Base-by-base conservation (phyloP, 768 basidiomycete genomes). In the Lepiota brunneoincarnata region DNA sequence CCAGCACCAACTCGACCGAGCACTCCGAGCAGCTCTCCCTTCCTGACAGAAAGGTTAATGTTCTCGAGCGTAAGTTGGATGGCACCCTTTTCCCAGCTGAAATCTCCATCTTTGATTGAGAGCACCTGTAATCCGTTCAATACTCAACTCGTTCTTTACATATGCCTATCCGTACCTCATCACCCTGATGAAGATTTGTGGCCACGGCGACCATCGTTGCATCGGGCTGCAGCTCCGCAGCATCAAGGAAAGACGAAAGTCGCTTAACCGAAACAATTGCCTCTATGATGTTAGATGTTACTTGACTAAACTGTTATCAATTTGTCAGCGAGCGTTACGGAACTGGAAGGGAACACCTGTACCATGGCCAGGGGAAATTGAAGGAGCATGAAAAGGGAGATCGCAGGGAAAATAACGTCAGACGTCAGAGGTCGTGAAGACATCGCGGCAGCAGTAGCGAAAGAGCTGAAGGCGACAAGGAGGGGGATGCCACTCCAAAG, bases 401-500 rank as follows among this genome's bases (percentile, higher is more conserved):
- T 93, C 0, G 91, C 86, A n/a, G 96, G 96, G 79, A 98, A 98
- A 58, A 98, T 95, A 47, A 93, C 73, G 58, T 97, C 94, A 0
- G 89, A 82, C 0, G 96, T 98, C 1, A 98, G 69, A 3, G 93
- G 91, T 24, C 66, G 77, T 0, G 77, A 67, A 3, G 84, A 83
- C 1, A 79, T 77, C 15, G 75, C 62, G 0, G 90, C 84, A 6
- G 89, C 89, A 0, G 79, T 79, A 6, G 89, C 84, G 59, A 95
- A 89, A 0, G 91, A 92, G 62, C 87, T 85, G 67, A 93, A 89
- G 11, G 88, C 88, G 4, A 92, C 91, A 2, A 91, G 72, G 12
- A 91, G 56, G 0, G 86, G 89, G 51, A 88, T 82, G 43, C 86
- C 86, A 42, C 68, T 73, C 88, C 87, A 91, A 10, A 89, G 70